These are phyloP conservation scores for Suillus plorans DNA, from an alignment of 768 basidiomycete genomes.

Conservation along the genomic window DNA sequence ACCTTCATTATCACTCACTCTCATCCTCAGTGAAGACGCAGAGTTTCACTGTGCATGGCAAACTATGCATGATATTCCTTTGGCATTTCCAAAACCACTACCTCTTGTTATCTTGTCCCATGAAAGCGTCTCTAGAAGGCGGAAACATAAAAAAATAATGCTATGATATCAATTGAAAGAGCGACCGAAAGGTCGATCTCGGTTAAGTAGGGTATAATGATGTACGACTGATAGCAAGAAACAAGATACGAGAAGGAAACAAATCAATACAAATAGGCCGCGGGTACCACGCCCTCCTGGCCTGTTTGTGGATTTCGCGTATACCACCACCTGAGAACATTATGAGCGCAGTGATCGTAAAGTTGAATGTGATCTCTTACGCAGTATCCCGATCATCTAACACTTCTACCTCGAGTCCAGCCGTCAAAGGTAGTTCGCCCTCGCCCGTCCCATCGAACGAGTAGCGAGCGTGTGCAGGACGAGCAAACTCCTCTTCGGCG, in stretches of 20 bases:
- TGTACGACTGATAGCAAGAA: slow-evolving; percentile 29
- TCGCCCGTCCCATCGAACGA: slow-evolving; percentile 80
- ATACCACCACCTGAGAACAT: slow-evolving; percentile 82
- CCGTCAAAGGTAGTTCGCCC: slow-evolving; percentile 70
- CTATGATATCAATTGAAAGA: slow-evolving; percentile 32
- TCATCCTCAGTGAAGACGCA: slow-evolving; percentile 15
- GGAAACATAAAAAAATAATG: slow-evolving; percentile 20
- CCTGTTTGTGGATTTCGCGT: slow-evolving; percentile 79
- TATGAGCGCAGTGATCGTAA: slow-evolving; percentile 11
- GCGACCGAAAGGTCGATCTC: slow-evolving; percentile 37
- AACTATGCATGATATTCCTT: slow-evolving; percentile 5
- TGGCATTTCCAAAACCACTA: not conserved
- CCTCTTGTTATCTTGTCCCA: not conserved
- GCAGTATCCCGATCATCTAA: slow-evolving; percentile 79
- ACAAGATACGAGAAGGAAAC: slow-evolving; percentile 26
- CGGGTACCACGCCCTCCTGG: slow-evolving; percentile 87
- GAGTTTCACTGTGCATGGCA: not conserved
- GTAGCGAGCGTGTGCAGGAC: slow-evolving; percentile 78
- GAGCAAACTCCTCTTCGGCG: slow-evolving; percentile 61
- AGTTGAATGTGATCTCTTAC: slow-evolving; percentile 43
- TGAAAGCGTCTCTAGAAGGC: slow-evolving; percentile 8
- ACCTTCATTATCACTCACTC: slow-evolving; percentile 7
- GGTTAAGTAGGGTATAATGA: slow-evolving; percentile 37
- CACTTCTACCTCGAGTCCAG: slow-evolving; percentile 72
- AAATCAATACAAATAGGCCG: slow-evolving; percentile 82